Evolutionary conservation across 768 basidiomycete genomes (phyloP).

Genomic region (Hygrophoropsis aurantiaca): DNA sequence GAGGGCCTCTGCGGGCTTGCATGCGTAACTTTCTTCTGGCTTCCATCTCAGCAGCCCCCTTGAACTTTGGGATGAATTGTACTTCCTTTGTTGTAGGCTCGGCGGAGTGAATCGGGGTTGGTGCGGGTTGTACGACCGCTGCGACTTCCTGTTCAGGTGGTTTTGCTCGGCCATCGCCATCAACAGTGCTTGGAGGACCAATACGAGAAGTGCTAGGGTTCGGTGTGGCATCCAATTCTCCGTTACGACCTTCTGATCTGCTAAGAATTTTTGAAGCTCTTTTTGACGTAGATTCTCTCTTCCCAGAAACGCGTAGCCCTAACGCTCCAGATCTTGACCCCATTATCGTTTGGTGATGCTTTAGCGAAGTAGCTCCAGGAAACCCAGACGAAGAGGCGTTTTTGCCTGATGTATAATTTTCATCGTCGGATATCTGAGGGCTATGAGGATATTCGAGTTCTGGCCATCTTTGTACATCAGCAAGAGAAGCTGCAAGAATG

Average conservation of each 20-base stretch:
- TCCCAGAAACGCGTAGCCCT: constrained; percentile 76
- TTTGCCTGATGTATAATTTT: constrained; percentile 43
- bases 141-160: constrained; percentile 8
- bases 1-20: constrained; percentile 53
- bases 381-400: constrained; percentile 31
- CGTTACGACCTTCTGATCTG: constrained; percentile 4
- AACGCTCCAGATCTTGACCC: constrained; percentile 66
- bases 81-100: constrained; percentile 48
- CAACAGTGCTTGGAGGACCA: constrained; percentile 5
- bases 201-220: constrained; percentile 11
- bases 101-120: constrained; percentile 4
- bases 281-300: constrained; percentile 53
- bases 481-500: constrained; percentile 74
- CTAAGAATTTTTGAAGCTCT: constrained; percentile 35
- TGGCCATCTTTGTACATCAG: constrained; percentile 81
- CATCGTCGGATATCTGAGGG: constrained; percentile 74
- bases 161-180: constrained; percentile 10
- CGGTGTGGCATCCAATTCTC: constrained; percentile 9
- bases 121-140: constrained; percentile 2
- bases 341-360: constrained; percentile 89
- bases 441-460: constrained; percentile 73
- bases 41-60: constrained; percentile 86
- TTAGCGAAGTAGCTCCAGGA: constrained; percentile 58
- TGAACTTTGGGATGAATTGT: constrained; percentile 77
- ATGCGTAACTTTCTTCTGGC: constrained; percentile 64